Evolutionary conservation across 1,139 yeast genomes (phyloP).

Genomic region (Komagataea norvegica): DNA sequence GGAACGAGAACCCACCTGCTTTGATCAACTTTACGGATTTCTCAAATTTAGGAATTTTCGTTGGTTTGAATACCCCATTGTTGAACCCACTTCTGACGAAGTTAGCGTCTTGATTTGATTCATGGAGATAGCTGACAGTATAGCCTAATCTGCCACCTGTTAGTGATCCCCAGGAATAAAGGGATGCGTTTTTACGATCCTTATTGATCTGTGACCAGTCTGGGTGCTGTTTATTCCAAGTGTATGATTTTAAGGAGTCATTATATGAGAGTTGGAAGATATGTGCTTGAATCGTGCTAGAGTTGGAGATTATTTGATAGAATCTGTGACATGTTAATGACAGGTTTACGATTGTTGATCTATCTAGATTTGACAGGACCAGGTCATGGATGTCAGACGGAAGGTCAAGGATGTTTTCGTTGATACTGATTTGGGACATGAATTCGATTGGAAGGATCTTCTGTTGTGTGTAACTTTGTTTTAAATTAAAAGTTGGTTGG

Average conservation of each 20-base stretch:
- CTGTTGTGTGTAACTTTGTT: no score
- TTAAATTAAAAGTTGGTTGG: no score
- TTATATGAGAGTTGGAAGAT: conserved; percentile 4
- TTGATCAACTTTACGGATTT: conserved; percentile 40
- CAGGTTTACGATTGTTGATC: background rate
- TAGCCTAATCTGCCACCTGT: conserved; percentile 56
- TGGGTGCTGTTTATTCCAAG: conserved; percentile 6
- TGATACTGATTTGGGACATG: no score
- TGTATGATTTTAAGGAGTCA: conserved; percentile 5
- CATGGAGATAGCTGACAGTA: conserved; percentile 20
- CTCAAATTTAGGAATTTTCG: conserved; percentile 33
- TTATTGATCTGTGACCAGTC: conserved; percentile 2
- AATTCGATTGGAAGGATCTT: no score
- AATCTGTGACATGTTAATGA: background rate
- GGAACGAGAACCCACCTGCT: conserved; percentile 68
- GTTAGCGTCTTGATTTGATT: conserved; percentile 12
- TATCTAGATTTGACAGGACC: background rate
- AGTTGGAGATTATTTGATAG: background rate
- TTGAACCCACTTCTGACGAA: conserved; percentile 29
- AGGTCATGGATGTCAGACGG: conserved; percentile 6
- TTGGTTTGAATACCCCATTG: conserved; percentile 41
- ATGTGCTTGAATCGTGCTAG: conserved; percentile 9
- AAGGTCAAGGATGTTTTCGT: conserved; percentile 3
- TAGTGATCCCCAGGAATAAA: conserved; percentile 64
- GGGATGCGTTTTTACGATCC: conserved; percentile 29